These are phyloP conservation scores for Nakaseomyces sp. DNA, from an alignment of 1,139 yeast genomes.

Conservation along the genomic window DNA sequence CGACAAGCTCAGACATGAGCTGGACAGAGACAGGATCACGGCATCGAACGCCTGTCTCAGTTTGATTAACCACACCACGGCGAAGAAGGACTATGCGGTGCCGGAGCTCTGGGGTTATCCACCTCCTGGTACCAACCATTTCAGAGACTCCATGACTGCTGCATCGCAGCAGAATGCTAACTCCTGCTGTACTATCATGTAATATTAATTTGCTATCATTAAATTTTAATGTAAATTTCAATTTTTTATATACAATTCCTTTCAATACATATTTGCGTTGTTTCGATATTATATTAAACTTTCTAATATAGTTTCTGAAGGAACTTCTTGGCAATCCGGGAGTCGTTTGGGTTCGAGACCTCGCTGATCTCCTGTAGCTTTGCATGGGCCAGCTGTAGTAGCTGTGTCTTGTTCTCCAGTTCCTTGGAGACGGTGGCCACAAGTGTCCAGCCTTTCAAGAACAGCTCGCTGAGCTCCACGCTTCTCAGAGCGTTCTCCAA, in stretches of 20 bases:
- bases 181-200: slow-evolving; percentile 42
- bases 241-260: background rate
- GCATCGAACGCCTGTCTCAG: slow-evolving; percentile 59
- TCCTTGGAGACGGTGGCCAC: slow-evolving; percentile 38
- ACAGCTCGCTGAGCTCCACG: slow-evolving; percentile 65
- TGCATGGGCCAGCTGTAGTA: slow-evolving; percentile 31
- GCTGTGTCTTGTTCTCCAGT: slow-evolving; percentile 24
- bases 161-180: slow-evolving; percentile 5
- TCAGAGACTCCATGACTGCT: slow-evolving; percentile 21
- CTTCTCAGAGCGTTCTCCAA: slow-evolving; percentile 56
- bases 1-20: slow-evolving; percentile 43
- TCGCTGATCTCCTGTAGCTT: slow-evolving; percentile 32
- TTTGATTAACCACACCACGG: slow-evolving; percentile 38
- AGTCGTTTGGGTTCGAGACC: slow-evolving; percentile 29
- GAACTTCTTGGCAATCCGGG: slow-evolving; percentile 14
- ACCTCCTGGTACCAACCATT: slow-evolving; percentile 42
- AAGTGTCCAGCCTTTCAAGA: slow-evolving; percentile 72
- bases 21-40: slow-evolving; percentile 52
- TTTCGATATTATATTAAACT: no score
- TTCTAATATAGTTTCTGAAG: slow-evolving; percentile 4
- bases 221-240: background rate
- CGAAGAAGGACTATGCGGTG: slow-evolving; percentile 44
- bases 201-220: slow-evolving; percentile 3
- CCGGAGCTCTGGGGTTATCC: slow-evolving; percentile 46
- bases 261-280: no score